Percentiles rank a stretch among this genome's conserved stretches.
phyloP scores from a whole-genome alignment of 225 moss, liverwort and hornwort species.

The Marchantia paleacea region DNA sequence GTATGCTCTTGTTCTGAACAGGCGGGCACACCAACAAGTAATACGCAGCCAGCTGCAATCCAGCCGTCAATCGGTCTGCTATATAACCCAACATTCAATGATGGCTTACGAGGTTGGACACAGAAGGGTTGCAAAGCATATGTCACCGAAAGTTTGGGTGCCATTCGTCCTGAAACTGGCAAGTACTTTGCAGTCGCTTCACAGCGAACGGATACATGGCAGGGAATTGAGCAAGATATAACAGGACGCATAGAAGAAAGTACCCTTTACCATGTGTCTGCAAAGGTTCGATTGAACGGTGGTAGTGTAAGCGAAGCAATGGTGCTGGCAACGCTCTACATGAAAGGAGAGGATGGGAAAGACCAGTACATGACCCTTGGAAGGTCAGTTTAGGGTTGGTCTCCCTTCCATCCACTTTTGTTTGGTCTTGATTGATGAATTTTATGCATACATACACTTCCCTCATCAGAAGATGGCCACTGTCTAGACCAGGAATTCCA shows the following conservation, averaged over 20 bases:
- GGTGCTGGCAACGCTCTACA: constrained; percentile 61
- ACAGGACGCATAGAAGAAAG: constrained; percentile 67
- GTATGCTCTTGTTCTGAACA: constrained; percentile 26
- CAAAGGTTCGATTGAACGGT: constrained; percentile 64
- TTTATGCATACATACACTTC: not conserved
- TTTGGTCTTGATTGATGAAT: no score
- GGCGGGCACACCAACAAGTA: constrained; percentile 22
- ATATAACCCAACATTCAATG: constrained; percentile 57
- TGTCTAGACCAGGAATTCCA: not conserved
- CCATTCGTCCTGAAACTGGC: constrained; percentile 57
- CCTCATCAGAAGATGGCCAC: not conserved
- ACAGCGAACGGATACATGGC: constrained; percentile 61
- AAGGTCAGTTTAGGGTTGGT: constrained; percentile 42
- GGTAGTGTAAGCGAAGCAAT: constrained; percentile 42
- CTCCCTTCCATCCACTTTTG: no score
- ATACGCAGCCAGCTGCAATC: not conserved
- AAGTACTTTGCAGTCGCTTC: constrained; percentile 69
- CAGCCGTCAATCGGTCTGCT: constrained; percentile 41
- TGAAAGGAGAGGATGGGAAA: constrained; percentile 55
- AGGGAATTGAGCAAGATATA: constrained; percentile 83
- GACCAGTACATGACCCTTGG: constrained; percentile 76
- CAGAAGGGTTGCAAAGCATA: constrained; percentile 60
- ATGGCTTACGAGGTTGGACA: constrained; percentile 71
- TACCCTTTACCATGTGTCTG: constrained; percentile 53
- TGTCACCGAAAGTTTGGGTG: constrained; percentile 52